These are phyloP conservation scores for Piedraia hortae DNA, from an alignment of 2,329 filamentous ascomycete species.

Conservation along the genomic window DNA sequence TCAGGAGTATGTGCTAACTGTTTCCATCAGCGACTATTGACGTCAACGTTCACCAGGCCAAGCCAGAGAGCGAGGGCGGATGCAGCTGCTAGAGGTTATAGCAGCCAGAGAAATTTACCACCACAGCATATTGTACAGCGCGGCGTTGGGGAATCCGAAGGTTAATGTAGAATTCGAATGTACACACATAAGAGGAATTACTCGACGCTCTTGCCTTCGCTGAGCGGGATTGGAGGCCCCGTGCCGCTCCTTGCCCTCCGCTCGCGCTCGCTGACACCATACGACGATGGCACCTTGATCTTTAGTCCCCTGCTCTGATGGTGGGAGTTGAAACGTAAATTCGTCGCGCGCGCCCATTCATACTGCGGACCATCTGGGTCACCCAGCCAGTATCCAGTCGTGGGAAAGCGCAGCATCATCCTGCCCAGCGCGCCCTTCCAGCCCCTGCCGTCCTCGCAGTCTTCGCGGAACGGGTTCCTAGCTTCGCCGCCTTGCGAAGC, in stretches of 20 bases:
- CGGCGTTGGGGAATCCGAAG: neutral
- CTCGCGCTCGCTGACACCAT: slow-evolving; percentile 28
- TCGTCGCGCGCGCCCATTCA: slow-evolving; percentile 40
- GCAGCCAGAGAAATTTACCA: neutral
- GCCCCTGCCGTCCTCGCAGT: slow-evolving; percentile 47
- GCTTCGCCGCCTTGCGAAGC: slow-evolving; percentile 13
- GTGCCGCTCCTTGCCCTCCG: slow-evolving; percentile 33
- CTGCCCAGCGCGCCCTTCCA: slow-evolving; percentile 59
- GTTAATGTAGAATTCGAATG: too few species aligned
- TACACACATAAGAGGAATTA: too few species aligned
- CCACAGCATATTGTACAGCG: neutral
- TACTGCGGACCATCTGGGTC: slow-evolving; percentile 27
- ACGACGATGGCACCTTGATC: slow-evolving; percentile 15
- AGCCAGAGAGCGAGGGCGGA: slow-evolving; percentile 13
- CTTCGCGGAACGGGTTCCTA: slow-evolving; percentile 41
- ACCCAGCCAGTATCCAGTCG: slow-evolving; percentile 58
- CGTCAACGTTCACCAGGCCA: slow-evolving; percentile 12
- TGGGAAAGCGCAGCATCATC: slow-evolving; percentile 39
- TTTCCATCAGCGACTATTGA: slow-evolving; percentile 12
- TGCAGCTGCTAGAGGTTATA: slow-evolving; percentile 10
- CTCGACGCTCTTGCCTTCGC: too few species aligned
- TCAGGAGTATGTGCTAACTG: slow-evolving; percentile 4
- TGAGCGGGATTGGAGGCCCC: slow-evolving; percentile 17
- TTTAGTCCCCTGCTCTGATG: slow-evolving; percentile 11
- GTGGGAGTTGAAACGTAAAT: slow-evolving; percentile 34